Evolutionary conservation across 495 filamentous ascomycete genomes (phyloP).

Genomic region (Trichocladium uniseriatum): DNA sequence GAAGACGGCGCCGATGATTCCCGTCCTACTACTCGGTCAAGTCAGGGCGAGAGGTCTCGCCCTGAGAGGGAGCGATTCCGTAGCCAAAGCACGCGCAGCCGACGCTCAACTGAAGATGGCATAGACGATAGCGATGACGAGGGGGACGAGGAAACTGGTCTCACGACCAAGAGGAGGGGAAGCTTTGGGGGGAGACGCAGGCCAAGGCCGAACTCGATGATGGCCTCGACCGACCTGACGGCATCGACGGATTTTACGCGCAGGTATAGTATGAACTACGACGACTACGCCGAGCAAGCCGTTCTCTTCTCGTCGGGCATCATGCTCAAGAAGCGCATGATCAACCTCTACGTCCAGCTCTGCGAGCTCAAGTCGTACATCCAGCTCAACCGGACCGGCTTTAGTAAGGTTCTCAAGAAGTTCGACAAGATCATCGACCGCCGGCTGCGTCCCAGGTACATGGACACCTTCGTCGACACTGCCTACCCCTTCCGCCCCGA

Average conservation of each 20-base stretch:
- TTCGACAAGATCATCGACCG: conserved; percentile 94
- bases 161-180: conserved; percentile 34
- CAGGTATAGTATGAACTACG: conserved; percentile 51
- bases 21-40: conserved; percentile 23
- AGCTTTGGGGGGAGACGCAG: conserved; percentile 29
- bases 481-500: conserved; percentile 66
- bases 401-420: conserved; percentile 93
- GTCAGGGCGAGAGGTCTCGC: conserved; percentile 12
- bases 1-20: conserved; percentile 44
- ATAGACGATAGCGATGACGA: conserved; percentile 54
- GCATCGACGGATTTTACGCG: conserved; percentile 35
- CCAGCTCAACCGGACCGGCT: conserved; percentile 93
- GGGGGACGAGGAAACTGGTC: conserved; percentile 53
- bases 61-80: conserved; percentile 14
- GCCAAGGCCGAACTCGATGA: conserved; percentile 25
- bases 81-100: conserved; percentile 33
- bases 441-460: conserved; percentile 63
- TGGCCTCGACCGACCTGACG: conserved; percentile 28
- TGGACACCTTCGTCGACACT: conserved; percentile 58
- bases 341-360: conserved; percentile 82
- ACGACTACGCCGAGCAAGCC: conserved; percentile 68
- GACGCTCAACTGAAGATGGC: conserved; percentile 39
- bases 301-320: conserved; percentile 71
- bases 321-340: conserved; percentile 80
- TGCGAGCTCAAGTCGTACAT: conserved; percentile 94